These are phyloP conservation scores for Rheum nobile DNA, from an alignment of 148 eudicot genomes.

Conservation along the genomic window DNA sequence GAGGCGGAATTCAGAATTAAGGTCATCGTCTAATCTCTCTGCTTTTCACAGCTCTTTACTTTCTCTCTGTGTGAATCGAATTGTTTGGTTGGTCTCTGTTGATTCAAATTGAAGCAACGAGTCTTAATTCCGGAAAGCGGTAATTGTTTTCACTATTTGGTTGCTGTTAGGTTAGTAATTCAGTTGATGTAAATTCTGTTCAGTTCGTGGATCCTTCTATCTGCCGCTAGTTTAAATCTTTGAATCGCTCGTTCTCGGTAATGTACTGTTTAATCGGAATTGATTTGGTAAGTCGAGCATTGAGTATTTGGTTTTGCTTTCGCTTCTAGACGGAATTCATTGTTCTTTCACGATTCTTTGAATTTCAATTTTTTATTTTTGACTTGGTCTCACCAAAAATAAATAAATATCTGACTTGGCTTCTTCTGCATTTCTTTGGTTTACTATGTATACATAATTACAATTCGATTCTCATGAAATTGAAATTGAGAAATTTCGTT, in stretches of 20 bases:
- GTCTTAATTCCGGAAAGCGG: not conserved
- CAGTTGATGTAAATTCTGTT: not conserved
- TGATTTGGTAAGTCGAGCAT: not conserved
- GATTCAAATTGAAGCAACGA: not conserved
- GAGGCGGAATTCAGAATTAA: not conserved
- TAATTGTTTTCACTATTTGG: not conserved
- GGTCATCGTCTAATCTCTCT: not conserved
- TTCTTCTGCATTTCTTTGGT: not conserved
- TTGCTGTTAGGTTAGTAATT: not conserved
- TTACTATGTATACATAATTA: not conserved
- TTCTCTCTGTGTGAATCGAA: not conserved
- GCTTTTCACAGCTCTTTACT: not conserved
- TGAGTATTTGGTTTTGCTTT: not conserved
- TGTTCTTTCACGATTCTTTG: not conserved
- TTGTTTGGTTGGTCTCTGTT: not conserved
- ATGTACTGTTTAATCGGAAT: conserved; percentile 1
- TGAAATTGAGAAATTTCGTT: not conserved
- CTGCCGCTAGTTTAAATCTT: not conserved
- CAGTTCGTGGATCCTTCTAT: not conserved
- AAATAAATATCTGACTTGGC: not conserved
- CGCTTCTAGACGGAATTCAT: not conserved
- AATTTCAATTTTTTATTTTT: not conserved
- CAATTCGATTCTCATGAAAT: not conserved
- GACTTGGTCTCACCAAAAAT: not conserved
- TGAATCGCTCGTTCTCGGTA: not conserved